Evolutionary conservation across 257 asterid genomes (phyloP).

Genomic region (Handroanthus guayacan): DNA sequence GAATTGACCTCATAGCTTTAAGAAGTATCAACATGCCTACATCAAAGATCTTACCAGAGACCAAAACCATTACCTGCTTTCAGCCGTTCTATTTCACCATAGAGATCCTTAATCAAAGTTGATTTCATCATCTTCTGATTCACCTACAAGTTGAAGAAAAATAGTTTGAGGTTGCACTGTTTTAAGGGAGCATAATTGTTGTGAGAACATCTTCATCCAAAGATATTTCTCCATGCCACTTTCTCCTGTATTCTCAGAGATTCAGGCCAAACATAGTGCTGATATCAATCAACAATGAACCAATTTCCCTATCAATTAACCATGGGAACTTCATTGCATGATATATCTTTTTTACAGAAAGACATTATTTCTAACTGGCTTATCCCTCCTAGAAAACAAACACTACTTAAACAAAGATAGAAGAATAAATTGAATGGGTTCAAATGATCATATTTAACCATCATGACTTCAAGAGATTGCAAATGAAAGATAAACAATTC

Average conservation of each 20-base stretch:
- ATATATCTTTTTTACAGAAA: neutral
- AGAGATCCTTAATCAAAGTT: conserved; percentile 71
- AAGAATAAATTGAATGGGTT: neutral
- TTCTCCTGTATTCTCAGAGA: conserved; percentile 6
- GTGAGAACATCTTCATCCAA: conserved; percentile 8
- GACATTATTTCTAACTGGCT: neutral
- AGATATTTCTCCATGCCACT: neutral
- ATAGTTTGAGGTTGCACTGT: conserved; percentile 4
- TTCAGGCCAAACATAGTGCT: neutral
- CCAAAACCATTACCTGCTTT: conserved; percentile 56
- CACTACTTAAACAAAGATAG: neutral
- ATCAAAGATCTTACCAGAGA: conserved; percentile 3
- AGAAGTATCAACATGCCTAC: neutral
- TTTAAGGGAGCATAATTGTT: neutral
- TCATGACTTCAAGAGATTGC: too few species aligned
- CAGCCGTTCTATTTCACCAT: conserved; percentile 77
- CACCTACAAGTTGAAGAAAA: conserved; percentile 50
- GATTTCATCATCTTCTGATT: conserved; percentile 89
- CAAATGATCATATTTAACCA: neutral
- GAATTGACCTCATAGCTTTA: neutral
- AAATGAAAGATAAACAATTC: neutral
- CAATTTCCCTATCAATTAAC: neutral
- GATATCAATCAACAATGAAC: neutral
- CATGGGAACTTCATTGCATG: neutral
- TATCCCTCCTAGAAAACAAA: neutral